Evolutionary conservation across 2,329 filamentous ascomycete genomes (phyloP).

Genomic region (Penicillium sp.): DNA sequence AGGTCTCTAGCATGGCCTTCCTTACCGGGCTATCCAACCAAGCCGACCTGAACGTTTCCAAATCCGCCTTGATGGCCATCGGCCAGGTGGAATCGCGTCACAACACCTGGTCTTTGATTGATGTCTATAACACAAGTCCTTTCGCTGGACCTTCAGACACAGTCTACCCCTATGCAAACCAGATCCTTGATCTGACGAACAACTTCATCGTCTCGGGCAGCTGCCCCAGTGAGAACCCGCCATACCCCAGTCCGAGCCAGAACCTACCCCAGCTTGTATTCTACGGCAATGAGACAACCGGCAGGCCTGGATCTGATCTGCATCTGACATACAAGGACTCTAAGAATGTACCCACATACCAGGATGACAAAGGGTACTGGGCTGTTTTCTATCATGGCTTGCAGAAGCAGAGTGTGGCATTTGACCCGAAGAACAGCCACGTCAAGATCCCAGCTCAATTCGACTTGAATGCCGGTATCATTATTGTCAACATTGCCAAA

Average conservation of each 20-base stretch:
- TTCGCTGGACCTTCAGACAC: slow-evolving; percentile 47
- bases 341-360: background rate
- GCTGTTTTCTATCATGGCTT: background rate
- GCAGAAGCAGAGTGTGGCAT: background rate
- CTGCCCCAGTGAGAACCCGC: slow-evolving; percentile 10
- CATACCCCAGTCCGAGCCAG: slow-evolving; percentile 8
- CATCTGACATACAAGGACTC: background rate
- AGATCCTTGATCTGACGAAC: slow-evolving; percentile 10
- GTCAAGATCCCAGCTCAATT: slow-evolving; percentile 5
- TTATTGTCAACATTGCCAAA: slow-evolving; percentile 13
- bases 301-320: background rate
- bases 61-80: slow-evolving; percentile 42
- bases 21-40: slow-evolving; percentile 11
- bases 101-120: slow-evolving; percentile 45
- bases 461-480: slow-evolving; percentile 4
- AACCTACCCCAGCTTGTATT: slow-evolving; percentile 10
- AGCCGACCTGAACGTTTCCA: slow-evolving; percentile 34
- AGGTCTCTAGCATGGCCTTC: slow-evolving; percentile 15
- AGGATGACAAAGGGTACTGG: background rate
- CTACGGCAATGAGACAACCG: background rate
- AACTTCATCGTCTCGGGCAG: slow-evolving; percentile 2
- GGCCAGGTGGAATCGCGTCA: slow-evolving; percentile 44
- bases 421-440: background rate
- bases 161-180: slow-evolving; percentile 28
- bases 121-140: slow-evolving; percentile 43